Evolutionary conservation across 495 filamentous ascomycete genomes (phyloP).

Genomic region (Articulospora tetracladia): DNA sequence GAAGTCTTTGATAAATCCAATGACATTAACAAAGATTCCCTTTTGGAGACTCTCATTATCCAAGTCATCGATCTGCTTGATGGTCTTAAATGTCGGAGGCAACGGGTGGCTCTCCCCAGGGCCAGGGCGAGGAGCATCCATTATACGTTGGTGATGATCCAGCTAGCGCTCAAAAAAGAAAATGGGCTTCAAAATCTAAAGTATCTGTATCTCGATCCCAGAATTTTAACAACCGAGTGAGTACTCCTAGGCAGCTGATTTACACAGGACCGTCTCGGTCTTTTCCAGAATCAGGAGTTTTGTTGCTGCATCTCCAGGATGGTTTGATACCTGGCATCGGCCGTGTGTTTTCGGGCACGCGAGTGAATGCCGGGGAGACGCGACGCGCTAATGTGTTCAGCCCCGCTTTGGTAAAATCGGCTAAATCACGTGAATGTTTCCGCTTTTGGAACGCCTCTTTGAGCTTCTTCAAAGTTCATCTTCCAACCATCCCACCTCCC

Average conservation of each 20-base stretch:
- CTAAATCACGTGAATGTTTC: constrained; percentile 28
- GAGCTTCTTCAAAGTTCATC: constrained; percentile 36
- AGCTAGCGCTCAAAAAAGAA: too few species aligned
- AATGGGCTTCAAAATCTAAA: too few species aligned
- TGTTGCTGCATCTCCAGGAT: too few species aligned
- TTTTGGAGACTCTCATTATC: not conserved
- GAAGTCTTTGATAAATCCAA: constrained; percentile 47
- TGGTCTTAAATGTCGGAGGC: constrained; percentile 15
- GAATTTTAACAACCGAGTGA: too few species aligned
- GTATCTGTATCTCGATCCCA: too few species aligned
- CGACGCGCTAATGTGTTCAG: constrained; percentile 7
- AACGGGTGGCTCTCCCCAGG: not conserved
- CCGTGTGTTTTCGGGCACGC: constrained; percentile 28
- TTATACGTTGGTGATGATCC: not conserved
- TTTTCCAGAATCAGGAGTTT: too few species aligned
- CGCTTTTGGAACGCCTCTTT: constrained; percentile 32
- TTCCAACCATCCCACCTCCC: constrained; percentile 25
- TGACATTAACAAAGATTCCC: constrained; percentile 35
- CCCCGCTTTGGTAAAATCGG: constrained; percentile 14
- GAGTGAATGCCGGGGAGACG: constrained; percentile 7
- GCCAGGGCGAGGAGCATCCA: not conserved
- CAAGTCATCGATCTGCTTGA: constrained; percentile 14
- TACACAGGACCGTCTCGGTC: too few species aligned
- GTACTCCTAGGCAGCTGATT: too few species aligned
- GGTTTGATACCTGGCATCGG: too few species aligned